Base-by-base conservation (phyloP, 352 stramenopile genomes). In the Pythium coloratum region DNA sequence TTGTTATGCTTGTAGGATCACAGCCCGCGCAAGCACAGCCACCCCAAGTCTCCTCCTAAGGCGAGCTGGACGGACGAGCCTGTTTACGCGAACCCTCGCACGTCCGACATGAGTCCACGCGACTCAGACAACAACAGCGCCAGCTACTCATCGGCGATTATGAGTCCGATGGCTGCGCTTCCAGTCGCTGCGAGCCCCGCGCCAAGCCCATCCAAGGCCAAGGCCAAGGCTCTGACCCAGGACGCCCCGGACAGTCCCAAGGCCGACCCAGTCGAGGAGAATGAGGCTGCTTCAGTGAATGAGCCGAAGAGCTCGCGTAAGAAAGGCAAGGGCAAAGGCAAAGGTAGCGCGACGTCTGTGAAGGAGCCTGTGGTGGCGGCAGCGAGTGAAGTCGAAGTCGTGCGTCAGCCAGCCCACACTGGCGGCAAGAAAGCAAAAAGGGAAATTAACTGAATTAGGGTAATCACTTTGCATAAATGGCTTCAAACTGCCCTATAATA, bases 51-150 rank as follows among this genome's bases (percentile, higher is more conserved):
- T 18, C 63, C 63, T 8, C 24, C 33, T 2, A 59, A 54, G 33
- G 33, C 26, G 18, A 33, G 20, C 47, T 30, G 6, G 3, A 60
- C 53, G 24, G 53, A 59, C 14, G 16, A 55, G 14, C 16, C 24
- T 0, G 57, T 7, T 18, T 47, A 49, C 24, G 44, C 46, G 24
- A 53, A 70, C 64, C 59, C 53, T 34, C 66, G 66, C 7, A 72
- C 66, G 46, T 72, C 66, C 6, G 66, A 72, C 47, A 72, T 68
- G 60, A 72, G 66, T 40, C 59, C 60, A 1, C 60, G 66, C 2
- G 66, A 72, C 61, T 72, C 66, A n/a, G 66, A 72, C 51, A 58
- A 62, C 54, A 68, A 38, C 24, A 68, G 60, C 14, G 59, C 66
- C 12, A 72, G 66, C 60, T 68, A 60, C 46, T 72, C 66, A 32